Evolutionary conservation across 2,329 filamentous ascomycete species (phyloP).

Genomic region (Furcasterigmium furcatum): DNA sequence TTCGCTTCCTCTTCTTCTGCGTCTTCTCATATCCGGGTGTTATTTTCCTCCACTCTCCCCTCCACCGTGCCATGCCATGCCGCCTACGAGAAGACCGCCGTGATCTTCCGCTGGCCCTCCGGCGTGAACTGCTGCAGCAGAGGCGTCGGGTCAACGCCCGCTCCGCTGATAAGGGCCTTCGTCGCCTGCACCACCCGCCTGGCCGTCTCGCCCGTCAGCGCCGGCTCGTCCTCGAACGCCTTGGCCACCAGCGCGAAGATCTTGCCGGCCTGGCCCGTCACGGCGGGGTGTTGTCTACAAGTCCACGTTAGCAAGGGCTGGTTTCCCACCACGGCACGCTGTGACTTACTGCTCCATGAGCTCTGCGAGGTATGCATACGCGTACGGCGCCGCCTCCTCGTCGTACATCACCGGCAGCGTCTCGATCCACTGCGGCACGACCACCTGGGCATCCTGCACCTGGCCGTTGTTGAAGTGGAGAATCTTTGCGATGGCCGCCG

Average conservation of each 20-base stretch:
- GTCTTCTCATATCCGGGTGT: too few species aligned
- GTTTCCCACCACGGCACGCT: too few species aligned
- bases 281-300: constrained; percentile 76
- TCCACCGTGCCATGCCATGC: background rate
- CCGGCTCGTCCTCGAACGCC: constrained; percentile 79
- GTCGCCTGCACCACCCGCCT: constrained; percentile 72
- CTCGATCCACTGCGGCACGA: constrained; percentile 83
- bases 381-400: constrained; percentile 94
- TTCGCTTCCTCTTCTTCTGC: too few species aligned
- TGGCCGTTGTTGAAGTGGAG: constrained; percentile 82
- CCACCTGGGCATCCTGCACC: constrained; percentile 71
- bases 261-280: constrained; percentile 73
- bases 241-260: constrained; percentile 83
- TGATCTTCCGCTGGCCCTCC: constrained; percentile 77
- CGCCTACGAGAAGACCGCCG: constrained; percentile 69
- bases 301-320: constrained; percentile 2
- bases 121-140: constrained; percentile 72
- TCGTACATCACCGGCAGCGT: constrained; percentile 92
- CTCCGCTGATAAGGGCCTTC: constrained; percentile 71
- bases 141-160: constrained; percentile 72
- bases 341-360: constrained; percentile 89
- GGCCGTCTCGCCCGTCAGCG: constrained; percentile 80
- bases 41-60: too few species aligned
- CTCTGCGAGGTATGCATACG: constrained; percentile 87
- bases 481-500: constrained; percentile 94